These are phyloP conservation scores for Nothophytophthora sp. DNA, from an alignment of 352 stramenopile species.

Conservation along the genomic window DNA sequence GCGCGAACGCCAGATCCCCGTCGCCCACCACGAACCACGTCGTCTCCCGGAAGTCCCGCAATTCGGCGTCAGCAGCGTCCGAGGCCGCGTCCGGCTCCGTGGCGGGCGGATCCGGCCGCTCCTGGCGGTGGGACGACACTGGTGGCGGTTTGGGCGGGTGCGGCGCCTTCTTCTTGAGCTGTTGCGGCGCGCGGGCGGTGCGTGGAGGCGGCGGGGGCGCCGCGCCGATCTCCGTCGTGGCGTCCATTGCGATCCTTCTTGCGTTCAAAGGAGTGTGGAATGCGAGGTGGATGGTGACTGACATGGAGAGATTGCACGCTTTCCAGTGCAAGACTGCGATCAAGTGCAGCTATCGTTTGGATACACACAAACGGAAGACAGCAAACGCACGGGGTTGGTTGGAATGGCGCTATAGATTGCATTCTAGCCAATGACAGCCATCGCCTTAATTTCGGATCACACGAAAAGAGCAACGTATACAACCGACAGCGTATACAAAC, in stretches of 20 bases:
- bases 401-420: too few relatives aligned
- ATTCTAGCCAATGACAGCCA: too few relatives aligned
- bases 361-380: too few relatives aligned
- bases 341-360: too few relatives aligned
- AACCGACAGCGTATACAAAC: too few relatives aligned
- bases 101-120: constrained; percentile 8
- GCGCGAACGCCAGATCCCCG: constrained; percentile 44
- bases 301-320: not conserved
- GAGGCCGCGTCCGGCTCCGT: constrained; percentile 6
- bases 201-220: not conserved
- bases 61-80: not conserved
- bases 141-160: constrained; percentile 1
- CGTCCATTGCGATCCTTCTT: constrained; percentile 26
- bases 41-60: constrained; percentile 34
- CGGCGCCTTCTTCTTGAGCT: constrained; percentile 3
- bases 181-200: not conserved
- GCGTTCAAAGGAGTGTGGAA: not conserved
- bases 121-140: constrained; percentile 10
- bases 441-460: too few relatives aligned
- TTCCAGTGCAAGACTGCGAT: too few relatives aligned
- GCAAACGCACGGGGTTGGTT: too few relatives aligned
- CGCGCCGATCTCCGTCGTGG: constrained; percentile 4
- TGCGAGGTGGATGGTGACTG: not conserved
- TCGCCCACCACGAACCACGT: constrained; percentile 48
- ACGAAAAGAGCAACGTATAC: too few relatives aligned